Percentiles rank a stretch among this genome's conserved stretches.
phyloP scores from a whole-genome alignment of 306 rosid genomes.

The Medicago lupulina region DNA sequence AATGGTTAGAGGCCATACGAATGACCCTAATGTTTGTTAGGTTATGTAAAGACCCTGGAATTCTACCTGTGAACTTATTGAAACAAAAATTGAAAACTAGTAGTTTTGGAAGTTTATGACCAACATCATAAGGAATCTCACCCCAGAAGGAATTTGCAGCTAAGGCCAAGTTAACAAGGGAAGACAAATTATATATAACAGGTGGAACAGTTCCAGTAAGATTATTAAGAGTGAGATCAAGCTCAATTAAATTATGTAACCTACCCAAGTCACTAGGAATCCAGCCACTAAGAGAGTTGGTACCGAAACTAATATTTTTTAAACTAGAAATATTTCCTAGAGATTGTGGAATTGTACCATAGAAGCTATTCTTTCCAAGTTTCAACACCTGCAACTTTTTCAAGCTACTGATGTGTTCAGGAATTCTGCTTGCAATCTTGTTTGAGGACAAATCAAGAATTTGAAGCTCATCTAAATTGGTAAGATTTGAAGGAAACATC shows the following conservation, averaged over 20 bases:
- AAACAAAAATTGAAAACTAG: constrained; percentile 58
- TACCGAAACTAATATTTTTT: constrained; percentile 55
- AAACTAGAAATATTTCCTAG: constrained; percentile 71
- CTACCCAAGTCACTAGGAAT: constrained; percentile 62
- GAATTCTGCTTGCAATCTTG: constrained; percentile 53
- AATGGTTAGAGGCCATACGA: constrained; percentile 53
- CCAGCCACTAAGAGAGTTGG: constrained; percentile 58
- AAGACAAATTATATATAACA: constrained; percentile 61
- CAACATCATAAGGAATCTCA: constrained; percentile 66
- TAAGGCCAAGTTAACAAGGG: constrained; percentile 55
- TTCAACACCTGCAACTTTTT: constrained; percentile 57
- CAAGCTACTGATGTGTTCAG: constrained; percentile 50
- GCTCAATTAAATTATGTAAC: constrained; percentile 56
- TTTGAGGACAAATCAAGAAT: constrained; percentile 58
- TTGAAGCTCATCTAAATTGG: constrained; percentile 49
- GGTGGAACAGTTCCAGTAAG: constrained; percentile 66
- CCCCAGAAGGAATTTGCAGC: constrained; percentile 76
- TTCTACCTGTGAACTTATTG: constrained; percentile 64
- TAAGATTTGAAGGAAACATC: constrained; percentile 54
- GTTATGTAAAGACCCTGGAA: constrained; percentile 78
- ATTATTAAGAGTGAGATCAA: constrained; percentile 60
- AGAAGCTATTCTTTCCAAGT: constrained; percentile 55
- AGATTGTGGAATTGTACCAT: constrained; percentile 54
- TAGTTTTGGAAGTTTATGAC: constrained; percentile 63
- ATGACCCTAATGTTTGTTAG: constrained; percentile 62